Evolutionary conservation across 75 land plant genomes (phyloP), one percentile per base, ranked within the genome.

Genomic region (Pinus tabuliformis): DNA sequence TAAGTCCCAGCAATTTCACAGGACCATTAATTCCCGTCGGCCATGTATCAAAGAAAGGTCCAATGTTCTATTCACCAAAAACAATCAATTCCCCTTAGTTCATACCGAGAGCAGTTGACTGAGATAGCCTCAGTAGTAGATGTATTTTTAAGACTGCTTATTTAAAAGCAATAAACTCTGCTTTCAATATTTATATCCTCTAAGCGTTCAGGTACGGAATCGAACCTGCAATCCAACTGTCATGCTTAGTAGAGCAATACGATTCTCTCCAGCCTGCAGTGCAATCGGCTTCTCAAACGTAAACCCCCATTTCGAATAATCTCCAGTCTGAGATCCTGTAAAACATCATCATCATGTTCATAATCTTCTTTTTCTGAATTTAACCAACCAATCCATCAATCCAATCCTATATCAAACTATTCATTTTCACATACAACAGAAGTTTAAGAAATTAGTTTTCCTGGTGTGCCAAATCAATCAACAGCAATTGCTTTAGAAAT

Each of bases 291-390:
- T 72, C 56, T 80, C 74, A 37, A 83, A 87, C 16, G 66, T 61
- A 52, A 73, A 81, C 0, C 49, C 33, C 1, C 60, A 74, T 33
- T 52, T 13, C 18, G 54, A 71, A 52, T 63, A 30, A 57, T 71
- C 56, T 22, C 82, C 82, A 57, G 49, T 73, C 24, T 74, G 81
- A 68, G 75, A 77, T 49, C 90, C 90, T 89, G 12, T 42, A 83
- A 74, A 87, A 56, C 86, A 62, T 33, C 96, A 91, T 84, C 6
- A 94, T 93, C 57, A 81, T 83, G 64, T 89, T 87, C 7, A 93
- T 83, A 30, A 6, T 13, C 4, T 21, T 13, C 4, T 21, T 66
- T 20, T 21, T 21, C 28, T 2, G 12, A 12, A 20, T 49, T 49
- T 11, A 49, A 49, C 54, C 54, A 49, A 11, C 12, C 12, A 11